phyloP scores from a whole-genome alignment of 495 filamentous ascomycete genomes.

The Penicillium pulvis region DNA sequence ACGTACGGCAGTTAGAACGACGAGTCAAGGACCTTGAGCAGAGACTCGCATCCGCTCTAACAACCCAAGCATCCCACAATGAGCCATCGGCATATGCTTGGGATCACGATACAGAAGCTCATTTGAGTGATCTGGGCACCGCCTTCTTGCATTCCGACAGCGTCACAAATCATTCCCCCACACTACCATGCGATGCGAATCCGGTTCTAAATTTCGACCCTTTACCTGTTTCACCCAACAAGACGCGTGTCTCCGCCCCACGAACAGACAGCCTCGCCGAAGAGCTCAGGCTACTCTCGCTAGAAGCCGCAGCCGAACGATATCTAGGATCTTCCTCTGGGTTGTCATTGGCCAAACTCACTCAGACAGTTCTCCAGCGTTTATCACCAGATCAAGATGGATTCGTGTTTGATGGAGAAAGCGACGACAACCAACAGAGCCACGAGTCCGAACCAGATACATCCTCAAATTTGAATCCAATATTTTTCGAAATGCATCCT shows the following conservation, averaged over 20 bases:
- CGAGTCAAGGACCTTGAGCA: slow-evolving; percentile 35
- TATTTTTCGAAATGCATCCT: slow-evolving; percentile 18
- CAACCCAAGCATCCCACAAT: slow-evolving; percentile 14
- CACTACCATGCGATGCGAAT: background rate
- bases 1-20: slow-evolving; percentile 36
- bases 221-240: slow-evolving; percentile 5
- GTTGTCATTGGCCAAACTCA: slow-evolving; percentile 40
- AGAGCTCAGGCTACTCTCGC: slow-evolving; percentile 35
- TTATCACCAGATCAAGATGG: slow-evolving; percentile 49
- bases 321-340: slow-evolving; percentile 44
- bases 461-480: slow-evolving; percentile 14
- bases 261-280: slow-evolving; percentile 28
- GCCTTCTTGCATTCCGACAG: slow-evolving; percentile 1
- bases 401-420: slow-evolving; percentile 36
- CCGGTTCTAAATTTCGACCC: slow-evolving; percentile 2
- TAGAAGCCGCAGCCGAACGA: slow-evolving; percentile 42
- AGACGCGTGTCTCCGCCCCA: background rate
- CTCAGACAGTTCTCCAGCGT: slow-evolving; percentile 42
- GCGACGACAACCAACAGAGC: slow-evolving; percentile 16
- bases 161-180: slow-evolving; percentile 9
- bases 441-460: slow-evolving; percentile 13
- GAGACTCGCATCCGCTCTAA: slow-evolving; percentile 19
- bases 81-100: slow-evolving; percentile 7
- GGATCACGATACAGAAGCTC: slow-evolving; percentile 11
- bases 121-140: background rate